Conservation (phyloP, 1,139 yeast genomes). For the Candida neerlandica region DNA sequence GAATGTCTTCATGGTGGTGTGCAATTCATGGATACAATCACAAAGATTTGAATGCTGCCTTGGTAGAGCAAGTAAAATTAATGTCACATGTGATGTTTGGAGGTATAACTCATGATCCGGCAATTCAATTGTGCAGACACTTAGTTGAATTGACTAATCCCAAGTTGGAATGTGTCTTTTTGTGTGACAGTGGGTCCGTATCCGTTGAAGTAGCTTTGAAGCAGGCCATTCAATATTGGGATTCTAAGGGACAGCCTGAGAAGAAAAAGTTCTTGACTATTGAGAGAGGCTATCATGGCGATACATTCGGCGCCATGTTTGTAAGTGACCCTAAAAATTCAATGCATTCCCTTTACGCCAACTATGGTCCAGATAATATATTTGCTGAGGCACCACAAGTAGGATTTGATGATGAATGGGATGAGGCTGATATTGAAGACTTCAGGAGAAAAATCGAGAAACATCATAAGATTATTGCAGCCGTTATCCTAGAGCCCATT, state of each 20-base stretch:
- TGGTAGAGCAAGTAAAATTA: not conserved
- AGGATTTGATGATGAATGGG: not conserved
- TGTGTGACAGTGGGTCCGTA: constrained; percentile 1
- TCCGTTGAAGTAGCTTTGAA: not conserved
- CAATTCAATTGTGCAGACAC: not conserved
- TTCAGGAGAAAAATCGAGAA: not conserved
- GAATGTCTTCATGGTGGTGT: constrained; percentile 3
- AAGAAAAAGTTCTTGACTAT: not conserved
- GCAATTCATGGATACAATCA: constrained; percentile 1
- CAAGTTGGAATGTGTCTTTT: not conserved
- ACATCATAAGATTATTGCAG: not conserved
- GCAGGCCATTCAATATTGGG: constrained; percentile 2
- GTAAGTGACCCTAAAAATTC: not conserved
- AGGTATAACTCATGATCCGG: constrained; percentile 1
- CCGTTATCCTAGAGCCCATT: not conserved
- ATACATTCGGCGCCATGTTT: not conserved
- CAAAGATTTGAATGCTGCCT: not conserved
- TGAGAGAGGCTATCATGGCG: constrained; percentile 1
- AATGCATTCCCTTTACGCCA: not conserved
- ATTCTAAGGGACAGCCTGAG: not conserved
- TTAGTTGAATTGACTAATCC: not conserved
- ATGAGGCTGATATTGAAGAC: not conserved
- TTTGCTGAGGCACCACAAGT: not conserved
- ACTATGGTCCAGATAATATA: constrained; percentile 1
- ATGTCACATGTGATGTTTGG: constrained; percentile 2